Percentiles rank a stretch among this genome's conserved stretches.
phyloP scores from a whole-genome alignment of 2,329 filamentous ascomycete genomes.

The Zopfia rhizophila region DNA sequence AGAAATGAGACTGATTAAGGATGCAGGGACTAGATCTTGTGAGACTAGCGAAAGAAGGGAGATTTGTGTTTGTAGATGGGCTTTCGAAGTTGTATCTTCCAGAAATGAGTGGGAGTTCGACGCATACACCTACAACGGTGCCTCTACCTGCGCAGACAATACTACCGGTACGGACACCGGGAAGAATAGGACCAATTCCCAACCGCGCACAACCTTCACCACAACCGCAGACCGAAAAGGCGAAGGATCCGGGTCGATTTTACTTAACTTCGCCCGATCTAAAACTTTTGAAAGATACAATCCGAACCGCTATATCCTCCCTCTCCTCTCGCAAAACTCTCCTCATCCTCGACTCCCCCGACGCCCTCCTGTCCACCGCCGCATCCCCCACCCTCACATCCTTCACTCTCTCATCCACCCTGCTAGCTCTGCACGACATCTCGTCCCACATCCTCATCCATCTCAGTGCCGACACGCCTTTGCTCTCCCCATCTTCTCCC shows the following conservation, averaged over 20 bases:
- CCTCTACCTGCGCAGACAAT: slow-evolving; percentile 12
- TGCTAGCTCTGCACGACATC: slow-evolving; percentile 57
- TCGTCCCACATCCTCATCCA: slow-evolving; percentile 74
- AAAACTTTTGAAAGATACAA: slow-evolving; percentile 32
- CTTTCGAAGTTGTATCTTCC: slow-evolving; percentile 67
- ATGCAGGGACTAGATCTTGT: slow-evolving; percentile 76
- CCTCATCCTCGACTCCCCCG: slow-evolving; percentile 58
- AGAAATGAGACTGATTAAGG: not conserved
- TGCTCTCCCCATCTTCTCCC: slow-evolving; percentile 66
- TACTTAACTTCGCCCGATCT: slow-evolving; percentile 41
- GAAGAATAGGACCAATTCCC: slow-evolving; percentile 28
- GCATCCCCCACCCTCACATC: slow-evolving; percentile 32
- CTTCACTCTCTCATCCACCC: slow-evolving; percentile 30
- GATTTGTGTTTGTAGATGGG: slow-evolving; percentile 80
- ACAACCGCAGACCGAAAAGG: not conserved
- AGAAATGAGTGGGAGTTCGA: slow-evolving; percentile 15
- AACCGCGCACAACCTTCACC: slow-evolving; percentile 1
- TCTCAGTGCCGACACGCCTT: slow-evolving; percentile 76
- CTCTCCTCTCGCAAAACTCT: slow-evolving; percentile 40
- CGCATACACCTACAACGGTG: not conserved
- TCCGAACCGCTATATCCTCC: slow-evolving; percentile 36
- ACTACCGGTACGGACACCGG: slow-evolving; percentile 30
- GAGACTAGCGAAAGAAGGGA: slow-evolving; percentile 64
- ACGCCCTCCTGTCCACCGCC: slow-evolving; percentile 53
- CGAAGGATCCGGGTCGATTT: slow-evolving; percentile 22